Evolutionary conservation across 1,139 yeast species (phyloP).

Genomic region (Candida sanyaensis): DNA sequence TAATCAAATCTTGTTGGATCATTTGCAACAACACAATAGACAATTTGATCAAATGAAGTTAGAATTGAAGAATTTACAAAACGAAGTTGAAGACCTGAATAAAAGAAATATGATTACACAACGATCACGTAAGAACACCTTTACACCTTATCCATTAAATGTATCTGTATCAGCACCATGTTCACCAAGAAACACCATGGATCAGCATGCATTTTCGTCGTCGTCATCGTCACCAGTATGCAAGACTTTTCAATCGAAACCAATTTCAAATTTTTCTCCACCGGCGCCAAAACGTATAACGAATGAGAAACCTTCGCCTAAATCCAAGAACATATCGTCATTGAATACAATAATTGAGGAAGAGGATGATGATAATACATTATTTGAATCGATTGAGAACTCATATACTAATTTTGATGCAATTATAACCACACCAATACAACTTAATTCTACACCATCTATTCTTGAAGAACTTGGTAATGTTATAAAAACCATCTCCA

Average conservation of each 20-base stretch:
- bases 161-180: constrained; percentile 5
- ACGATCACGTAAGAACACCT: constrained; percentile 8
- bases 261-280: background rate
- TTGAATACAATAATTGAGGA: constrained; percentile 15
- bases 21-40: constrained; percentile 13
- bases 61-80: constrained; percentile 11
- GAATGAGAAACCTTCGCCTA: constrained; percentile 1
- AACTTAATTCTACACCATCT: background rate
- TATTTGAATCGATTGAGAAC: constrained; percentile 8
- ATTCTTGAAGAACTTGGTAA: constrained; percentile 4
- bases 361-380: constrained; percentile 11
- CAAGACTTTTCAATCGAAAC: background rate
- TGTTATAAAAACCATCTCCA: constrained; percentile 7
- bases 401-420: constrained; percentile 10
- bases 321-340: constrained; percentile 4
- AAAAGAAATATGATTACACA: constrained; percentile 4
- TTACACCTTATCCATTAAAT: constrained; percentile 16
- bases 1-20: constrained; percentile 14
- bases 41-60: constrained; percentile 15
- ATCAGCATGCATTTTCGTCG: background rate
- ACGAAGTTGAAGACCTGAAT: constrained; percentile 6
- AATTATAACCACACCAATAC: background rate
- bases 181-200: constrained; percentile 3
- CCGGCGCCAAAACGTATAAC: constrained; percentile 5
- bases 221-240: background rate